phyloP scores from a whole-genome alignment of 495 filamentous ascomycete genomes.

The Neurospora intermedia region DNA sequence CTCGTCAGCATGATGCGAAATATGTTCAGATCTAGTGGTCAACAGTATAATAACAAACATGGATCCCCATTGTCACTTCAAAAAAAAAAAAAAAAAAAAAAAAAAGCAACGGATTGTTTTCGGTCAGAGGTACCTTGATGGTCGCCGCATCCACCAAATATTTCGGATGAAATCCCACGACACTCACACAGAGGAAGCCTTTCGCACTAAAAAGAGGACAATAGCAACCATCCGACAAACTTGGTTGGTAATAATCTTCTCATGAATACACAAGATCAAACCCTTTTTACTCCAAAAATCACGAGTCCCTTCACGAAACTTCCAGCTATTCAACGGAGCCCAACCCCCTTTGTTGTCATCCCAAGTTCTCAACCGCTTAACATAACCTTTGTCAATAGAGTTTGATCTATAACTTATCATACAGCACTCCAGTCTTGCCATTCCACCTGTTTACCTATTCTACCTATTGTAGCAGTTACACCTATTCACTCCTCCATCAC shows the following conservation, averaged over 20 bases:
- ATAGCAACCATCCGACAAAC: neutral
- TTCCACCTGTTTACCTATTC: neutral
- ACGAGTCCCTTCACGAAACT: neutral
- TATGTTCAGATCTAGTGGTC: too few species aligned
- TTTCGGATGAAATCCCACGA: neutral
- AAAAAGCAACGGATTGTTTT: neutral
- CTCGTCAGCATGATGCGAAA: neutral
- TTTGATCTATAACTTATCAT: neutral
- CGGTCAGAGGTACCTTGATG: neutral
- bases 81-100: too few species aligned
- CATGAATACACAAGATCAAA: too few species aligned
- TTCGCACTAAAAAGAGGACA: neutral
- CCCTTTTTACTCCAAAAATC: too few species aligned
- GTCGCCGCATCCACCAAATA: neutral
- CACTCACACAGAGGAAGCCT: neutral
- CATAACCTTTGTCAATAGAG: neutral
- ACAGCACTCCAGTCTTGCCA: neutral
- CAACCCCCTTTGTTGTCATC: neutral
- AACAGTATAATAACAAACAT: neutral
- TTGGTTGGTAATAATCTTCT: too few species aligned
- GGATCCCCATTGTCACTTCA: neutral
- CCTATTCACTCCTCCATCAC: neutral
- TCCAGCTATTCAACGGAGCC: neutral
- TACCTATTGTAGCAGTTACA: neutral
- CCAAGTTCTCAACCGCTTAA: neutral